Conservation (phyloP, 805 yeast species). For the Teunomyces barrocoloradensis region DNA sequence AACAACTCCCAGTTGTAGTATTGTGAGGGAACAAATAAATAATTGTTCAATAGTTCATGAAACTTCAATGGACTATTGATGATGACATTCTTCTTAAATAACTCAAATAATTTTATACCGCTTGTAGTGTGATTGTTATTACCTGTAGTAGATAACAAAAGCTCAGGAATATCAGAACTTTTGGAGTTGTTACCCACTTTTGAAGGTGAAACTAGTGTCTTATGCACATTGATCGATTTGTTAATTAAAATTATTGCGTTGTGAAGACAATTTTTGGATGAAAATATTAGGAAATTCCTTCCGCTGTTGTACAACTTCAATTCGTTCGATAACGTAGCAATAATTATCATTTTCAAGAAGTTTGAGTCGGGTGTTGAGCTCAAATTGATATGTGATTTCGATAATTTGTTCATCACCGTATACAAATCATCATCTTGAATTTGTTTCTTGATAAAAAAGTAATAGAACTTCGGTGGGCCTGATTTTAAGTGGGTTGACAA, state of each 20-base stretch:
- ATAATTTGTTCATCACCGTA: constrained; percentile 23
- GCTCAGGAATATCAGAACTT: not conserved
- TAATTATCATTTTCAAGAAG: constrained; percentile 25
- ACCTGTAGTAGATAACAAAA: constrained; percentile 1
- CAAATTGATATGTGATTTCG: constrained; percentile 20
- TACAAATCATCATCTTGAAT: constrained; percentile 6
- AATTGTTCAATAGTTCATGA: constrained; percentile 48
- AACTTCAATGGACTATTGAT: constrained; percentile 50
- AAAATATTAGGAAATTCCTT: constrained; percentile 22
- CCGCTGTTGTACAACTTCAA: constrained; percentile 21
- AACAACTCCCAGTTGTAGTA: constrained; percentile 46
- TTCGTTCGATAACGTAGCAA: constrained; percentile 35
- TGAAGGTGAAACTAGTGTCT: constrained; percentile 1
- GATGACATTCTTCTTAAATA: constrained; percentile 49
- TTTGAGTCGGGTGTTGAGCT: constrained; percentile 8
- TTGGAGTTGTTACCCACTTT: not conserved
- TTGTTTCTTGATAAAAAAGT: constrained; percentile 13
- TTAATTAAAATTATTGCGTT: constrained; percentile 53
- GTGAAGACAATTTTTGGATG: constrained; percentile 45
- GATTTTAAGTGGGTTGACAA: constrained; percentile 40
- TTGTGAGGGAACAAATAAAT: constrained; percentile 41
- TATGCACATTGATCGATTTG: constrained; percentile 29
- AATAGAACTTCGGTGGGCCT: constrained; percentile 18
- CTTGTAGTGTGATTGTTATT: not conserved
- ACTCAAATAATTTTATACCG: constrained; percentile 25